These are phyloP conservation scores for Colletotrichum graminicola DNA, from an alignment of 2,329 filamentous ascomycete genomes.

Conservation along the genomic window DNA sequence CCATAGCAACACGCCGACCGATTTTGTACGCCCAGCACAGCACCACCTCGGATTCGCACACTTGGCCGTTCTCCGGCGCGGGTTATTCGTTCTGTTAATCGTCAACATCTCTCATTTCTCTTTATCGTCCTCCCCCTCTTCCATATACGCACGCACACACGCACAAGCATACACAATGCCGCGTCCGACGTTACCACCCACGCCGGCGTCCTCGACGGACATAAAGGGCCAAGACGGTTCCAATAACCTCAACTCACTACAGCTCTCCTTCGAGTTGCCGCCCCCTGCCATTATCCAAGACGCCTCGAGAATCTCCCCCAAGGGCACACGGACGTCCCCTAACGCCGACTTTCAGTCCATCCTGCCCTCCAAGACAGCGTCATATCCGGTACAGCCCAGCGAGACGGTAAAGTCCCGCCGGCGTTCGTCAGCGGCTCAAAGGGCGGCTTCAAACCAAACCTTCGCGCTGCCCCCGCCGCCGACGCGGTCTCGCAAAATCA, in stretches of 20 bases:
- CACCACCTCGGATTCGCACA: conserved; percentile 8
- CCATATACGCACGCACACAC: not conserved
- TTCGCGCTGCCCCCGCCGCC: conserved; percentile 93
- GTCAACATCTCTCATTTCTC: not conserved
- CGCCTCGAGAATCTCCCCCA: conserved; percentile 60
- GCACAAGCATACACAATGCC: conserved; percentile 67
- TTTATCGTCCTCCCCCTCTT: not conserved
- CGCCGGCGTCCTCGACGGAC: conserved; percentile 84
- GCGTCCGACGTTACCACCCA: conserved; percentile 75
- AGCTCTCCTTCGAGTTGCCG: conserved; percentile 80
- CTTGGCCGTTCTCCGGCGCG: conserved; percentile 10
- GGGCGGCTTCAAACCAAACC: conserved; percentile 65
- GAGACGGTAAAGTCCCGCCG: conserved; percentile 67
- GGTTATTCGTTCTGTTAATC: conserved; percentile 2
- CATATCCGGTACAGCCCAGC: conserved; percentile 62
- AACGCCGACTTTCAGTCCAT: conserved; percentile 32
- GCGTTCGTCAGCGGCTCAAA: conserved; percentile 60
- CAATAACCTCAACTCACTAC: conserved; percentile 70
- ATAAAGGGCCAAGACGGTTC: conserved; percentile 78
- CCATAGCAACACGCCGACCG: conserved; percentile 18
- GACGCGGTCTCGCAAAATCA: conserved; percentile 93
- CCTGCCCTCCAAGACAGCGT: conserved; percentile 45
- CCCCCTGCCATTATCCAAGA: conserved; percentile 75
- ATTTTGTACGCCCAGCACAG: conserved; percentile 14
- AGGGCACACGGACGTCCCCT: conserved; percentile 51